Evolutionary conservation across 805 yeast genomes (phyloP), one percentile per base, ranked within the genome.

Genomic region (Candida easanensis): DNA sequence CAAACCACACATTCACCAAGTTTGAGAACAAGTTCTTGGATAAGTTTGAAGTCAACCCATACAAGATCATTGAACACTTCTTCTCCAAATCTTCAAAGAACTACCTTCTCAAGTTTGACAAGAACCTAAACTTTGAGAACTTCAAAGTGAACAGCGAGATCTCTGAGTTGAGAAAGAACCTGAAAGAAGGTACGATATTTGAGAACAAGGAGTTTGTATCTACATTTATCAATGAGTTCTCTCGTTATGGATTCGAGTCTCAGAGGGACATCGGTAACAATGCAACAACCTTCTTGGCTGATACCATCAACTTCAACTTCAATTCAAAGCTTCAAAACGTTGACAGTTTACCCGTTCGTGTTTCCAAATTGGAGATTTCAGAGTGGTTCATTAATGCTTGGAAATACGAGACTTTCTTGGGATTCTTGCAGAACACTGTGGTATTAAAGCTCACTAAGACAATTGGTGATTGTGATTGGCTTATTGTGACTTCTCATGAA

Each of bases 361-460:
- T 66, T 13, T 66, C 69, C 2, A 66, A 66, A 46, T 44, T 63
- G 28, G 63, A 58, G n/a, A 55, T 65, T 31, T 63, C 64, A 20
- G 68, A 65, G 39, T 66, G 70, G 69, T 64, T 66, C 35, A 63
- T 66, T 36, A 63, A 65, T 33, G 61, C 69, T 19, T 68, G 71
- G 71, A 65, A 66, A 44, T 61, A 64, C 35, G 71, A 66, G 44
- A 63, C 67, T 14, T 64, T 64, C 39, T 53, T 64, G 45, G 65
- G 65, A 6, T 59, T 56, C 22, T 52, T 66, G 35, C 61, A 61
- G 17, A 63, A 62, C 41, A 65, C 69, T 3, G 57, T 65, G 38
- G 60, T 66, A 14, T 46, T 66, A 41, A 65, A 66, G 46, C 46
- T 67, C 23, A 64, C 66, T 4, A 58, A 60, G 42, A 58, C 62